Base-by-base conservation (phyloP, 257 asterid species). In the Solanum rostratum region DNA sequence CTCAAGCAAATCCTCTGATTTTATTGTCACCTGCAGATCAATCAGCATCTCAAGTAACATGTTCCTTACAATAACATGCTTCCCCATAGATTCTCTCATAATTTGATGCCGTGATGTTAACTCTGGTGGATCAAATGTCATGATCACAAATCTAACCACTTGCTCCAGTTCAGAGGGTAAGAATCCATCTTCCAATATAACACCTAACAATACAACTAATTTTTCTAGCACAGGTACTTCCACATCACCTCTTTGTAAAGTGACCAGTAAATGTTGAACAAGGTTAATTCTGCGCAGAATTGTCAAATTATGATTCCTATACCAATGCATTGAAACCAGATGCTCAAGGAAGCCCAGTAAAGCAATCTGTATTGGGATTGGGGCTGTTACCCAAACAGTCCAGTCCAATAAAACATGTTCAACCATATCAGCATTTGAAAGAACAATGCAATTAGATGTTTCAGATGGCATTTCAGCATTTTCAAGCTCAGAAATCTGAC, bases 251-350 rank as follows among this genome's bases (percentile, higher is more conserved):
- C 99, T 92, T 90, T 97, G 98, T 86, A 97, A 89, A 81, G 99
- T 97, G 84, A 97, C 99, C 4, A 95, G 94, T 86, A 97, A 91
- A 84, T 97, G 98, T 85, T 97, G 98, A 86, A 97, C 99, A 85
- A 97, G 99, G 89, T 97, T 95, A 85, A 97, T 95, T 89, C 93
- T 90, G 71, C 99, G 99, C 45, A 97, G 93, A 87, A 97, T 93
- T 53, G 99, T 95, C 86, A 97, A 95, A 89, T 97, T 97, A 89
- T 97, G 99, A 88, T 95, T 94, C 89, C 99, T 92, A 87, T 97
- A 97, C 99, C 99, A 95, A 86, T 97, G 99, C 99, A 97, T 97
- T 87, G 99, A 97, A 87, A 97, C 99, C 10, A 97, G 92, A 90
- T 95, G 97, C 94, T 97, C 99, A 86, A 97, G 97, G 89, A 97